Percentiles rank a stretch among this genome's conserved stretches.
These are phyloP conservation scores for Brettanomyces naardenensis DNA, from an alignment of 805 yeast genomes.

Conservation along the genomic window DNA sequence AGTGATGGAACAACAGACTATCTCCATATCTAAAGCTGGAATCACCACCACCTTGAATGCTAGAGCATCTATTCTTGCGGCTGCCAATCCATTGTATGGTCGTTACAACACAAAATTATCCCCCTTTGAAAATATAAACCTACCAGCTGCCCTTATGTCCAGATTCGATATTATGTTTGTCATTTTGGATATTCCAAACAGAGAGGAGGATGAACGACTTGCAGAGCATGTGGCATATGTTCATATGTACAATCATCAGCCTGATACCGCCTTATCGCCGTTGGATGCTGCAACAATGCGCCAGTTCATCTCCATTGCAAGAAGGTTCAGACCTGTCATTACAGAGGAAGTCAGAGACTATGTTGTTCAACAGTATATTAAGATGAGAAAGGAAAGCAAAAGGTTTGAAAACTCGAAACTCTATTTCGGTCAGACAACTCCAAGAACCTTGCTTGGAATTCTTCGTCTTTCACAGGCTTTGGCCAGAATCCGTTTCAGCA, in stretches of 20 bases:
- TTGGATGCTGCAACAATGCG: slow-evolving; percentile 74
- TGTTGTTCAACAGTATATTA: slow-evolving; percentile 78
- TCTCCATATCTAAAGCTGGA: slow-evolving; percentile 95
- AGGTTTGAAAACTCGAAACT: slow-evolving; percentile 65
- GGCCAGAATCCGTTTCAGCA: slow-evolving; percentile 80
- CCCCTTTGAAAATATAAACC: slow-evolving; percentile 90
- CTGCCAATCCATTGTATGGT: slow-evolving; percentile 97
- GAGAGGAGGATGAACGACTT: slow-evolving; percentile 73
- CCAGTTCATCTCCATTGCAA: slow-evolving; percentile 81
- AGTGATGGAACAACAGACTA: slow-evolving; percentile 99
- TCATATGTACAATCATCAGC: slow-evolving; percentile 88
- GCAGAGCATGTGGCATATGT: slow-evolving; percentile 95
- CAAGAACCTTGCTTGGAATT: slow-evolving; percentile 88
- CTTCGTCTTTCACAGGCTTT: slow-evolving; percentile 90
- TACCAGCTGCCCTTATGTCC: slow-evolving; percentile 93
- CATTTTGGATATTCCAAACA: slow-evolving; percentile 75
- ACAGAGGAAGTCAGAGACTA: slow-evolving; percentile 79
- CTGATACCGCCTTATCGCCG: slow-evolving; percentile 61
- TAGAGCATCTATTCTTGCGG: slow-evolving; percentile 90
- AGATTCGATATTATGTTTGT: slow-evolving; percentile 89
- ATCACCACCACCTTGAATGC: slow-evolving; percentile 95
- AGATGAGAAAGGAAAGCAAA: slow-evolving; percentile 87
- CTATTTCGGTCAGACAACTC: slow-evolving; percentile 88
- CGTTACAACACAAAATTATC: slow-evolving; percentile 85
- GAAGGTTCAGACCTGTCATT: slow-evolving; percentile 77